Percentiles rank a stretch among this genome's conserved stretches.
Conservation (phyloP, 2,329 filamentous ascomycete genomes). For the Ramularia endophylla region DNA sequence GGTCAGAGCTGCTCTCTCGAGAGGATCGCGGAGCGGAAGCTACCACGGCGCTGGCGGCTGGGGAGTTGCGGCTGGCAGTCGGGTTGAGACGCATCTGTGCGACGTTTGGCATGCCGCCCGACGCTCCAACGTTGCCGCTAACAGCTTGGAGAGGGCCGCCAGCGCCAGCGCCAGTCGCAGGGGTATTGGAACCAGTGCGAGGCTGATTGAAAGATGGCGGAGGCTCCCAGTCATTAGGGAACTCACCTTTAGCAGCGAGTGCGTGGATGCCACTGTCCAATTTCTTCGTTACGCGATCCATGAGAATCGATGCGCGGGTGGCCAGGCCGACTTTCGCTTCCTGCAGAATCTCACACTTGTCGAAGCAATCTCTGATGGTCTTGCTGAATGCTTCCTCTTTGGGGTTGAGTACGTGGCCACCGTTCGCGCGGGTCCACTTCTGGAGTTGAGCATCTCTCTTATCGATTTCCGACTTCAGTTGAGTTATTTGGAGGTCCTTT, state of each 20-base stretch:
- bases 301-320: constrained; percentile 57
- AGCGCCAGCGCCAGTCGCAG: constrained; percentile 29
- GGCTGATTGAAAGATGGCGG: constrained; percentile 41
- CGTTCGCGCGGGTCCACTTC: constrained; percentile 72
- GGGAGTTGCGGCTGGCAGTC: constrained; percentile 21
- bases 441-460: constrained; percentile 70
- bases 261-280: constrained; percentile 58
- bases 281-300: constrained; percentile 59
- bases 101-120: constrained; percentile 46
- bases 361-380: constrained; percentile 62
- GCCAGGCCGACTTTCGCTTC: constrained; percentile 68
- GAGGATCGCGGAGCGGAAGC: constrained; percentile 22
- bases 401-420: constrained; percentile 66
- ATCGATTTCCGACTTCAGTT: constrained; percentile 62
- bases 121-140: constrained; percentile 47
- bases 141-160: constrained; percentile 51
- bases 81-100: constrained; percentile 41
- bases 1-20: constrained; percentile 39
- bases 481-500: constrained; percentile 67
- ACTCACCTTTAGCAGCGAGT: constrained; percentile 53
- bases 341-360: constrained; percentile 63
- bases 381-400: constrained; percentile 65
- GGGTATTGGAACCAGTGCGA: constrained; percentile 36
- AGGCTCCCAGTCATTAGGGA: constrained; percentile 47
- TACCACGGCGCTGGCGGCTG: constrained; percentile 18